Percentiles rank a stretch among this genome's conserved stretches.
phyloP scores from a whole-genome alignment of 768 basidiomycete genomes.

The Daedaleopsis nitida region DNA sequence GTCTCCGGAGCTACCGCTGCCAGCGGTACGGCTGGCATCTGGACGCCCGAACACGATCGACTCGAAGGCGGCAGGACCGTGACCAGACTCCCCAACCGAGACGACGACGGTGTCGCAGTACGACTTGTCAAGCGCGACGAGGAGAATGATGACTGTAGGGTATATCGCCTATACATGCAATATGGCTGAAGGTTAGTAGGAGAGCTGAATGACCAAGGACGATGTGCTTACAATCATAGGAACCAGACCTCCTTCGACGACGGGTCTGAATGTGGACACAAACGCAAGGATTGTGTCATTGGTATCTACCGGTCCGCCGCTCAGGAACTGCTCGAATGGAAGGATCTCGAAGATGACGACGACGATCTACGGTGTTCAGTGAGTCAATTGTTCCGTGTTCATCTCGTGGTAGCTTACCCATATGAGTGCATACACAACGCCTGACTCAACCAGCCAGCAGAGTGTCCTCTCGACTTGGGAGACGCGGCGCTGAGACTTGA shows the following conservation, averaged over 20 bases:
- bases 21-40: too few relatives aligned
- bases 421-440: not conserved
- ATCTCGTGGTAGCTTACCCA: not conserved
- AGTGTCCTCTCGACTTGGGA: not conserved
- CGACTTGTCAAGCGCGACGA: constrained; percentile 10
- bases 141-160: not conserved
- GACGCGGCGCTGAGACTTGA: not conserved
- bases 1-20: too few relatives aligned
- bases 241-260: not conserved
- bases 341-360: not conserved
- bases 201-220: too few relatives aligned
- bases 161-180: not conserved
- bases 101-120: not conserved
- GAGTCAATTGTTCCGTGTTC: not conserved
- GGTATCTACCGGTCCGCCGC: not conserved
- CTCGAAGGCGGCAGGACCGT: too few relatives aligned
- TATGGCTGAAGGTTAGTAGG: not conserved
- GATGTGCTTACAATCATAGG: not conserved
- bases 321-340: not conserved
- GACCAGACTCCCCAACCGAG: too few relatives aligned
- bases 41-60: too few relatives aligned
- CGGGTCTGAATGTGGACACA: not conserved
- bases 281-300: not conserved
- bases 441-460: not conserved
- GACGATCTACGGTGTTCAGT: not conserved